These are phyloP conservation scores for Aspergillus baeticus DNA, from an alignment of 495 filamentous ascomycete genomes.

Conservation along the genomic window DNA sequence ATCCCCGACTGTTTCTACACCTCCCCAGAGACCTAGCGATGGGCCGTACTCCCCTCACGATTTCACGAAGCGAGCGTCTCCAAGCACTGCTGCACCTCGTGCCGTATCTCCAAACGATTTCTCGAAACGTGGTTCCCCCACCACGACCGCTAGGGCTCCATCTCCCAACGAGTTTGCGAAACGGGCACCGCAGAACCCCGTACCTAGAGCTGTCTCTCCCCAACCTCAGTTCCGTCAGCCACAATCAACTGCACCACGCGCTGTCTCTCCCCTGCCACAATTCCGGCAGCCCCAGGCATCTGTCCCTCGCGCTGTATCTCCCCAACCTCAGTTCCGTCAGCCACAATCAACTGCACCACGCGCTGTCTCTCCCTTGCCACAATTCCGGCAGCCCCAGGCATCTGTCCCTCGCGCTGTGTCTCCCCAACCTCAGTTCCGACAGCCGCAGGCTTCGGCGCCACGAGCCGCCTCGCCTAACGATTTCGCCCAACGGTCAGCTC, in stretches of 20 bases:
- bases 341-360: background rate
- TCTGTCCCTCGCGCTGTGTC: background rate
- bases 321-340: constrained; percentile 21
- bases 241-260: background rate
- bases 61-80: constrained; percentile 44
- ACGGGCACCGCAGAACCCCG: background rate
- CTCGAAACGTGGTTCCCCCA: background rate
- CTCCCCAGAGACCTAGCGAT: constrained; percentile 54
- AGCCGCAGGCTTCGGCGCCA: constrained; percentile 16
- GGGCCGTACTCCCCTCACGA: constrained; percentile 52
- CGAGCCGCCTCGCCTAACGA: constrained; percentile 8
- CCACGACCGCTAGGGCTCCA: constrained; percentile 1
- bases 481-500: constrained; percentile 6
- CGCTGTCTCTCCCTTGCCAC: background rate
- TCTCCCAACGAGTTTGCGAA: constrained; percentile 8
- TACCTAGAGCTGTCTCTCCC: background rate
- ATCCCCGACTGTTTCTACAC: constrained; percentile 31
- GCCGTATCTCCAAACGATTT: constrained; percentile 9
- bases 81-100: constrained; percentile 2
- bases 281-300: background rate
- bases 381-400: background rate
- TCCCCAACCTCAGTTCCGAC: constrained; percentile 25
- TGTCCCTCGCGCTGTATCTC: background rate
- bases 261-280: background rate
- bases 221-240: background rate